Evolutionary conservation across 352 stramenopile genomes (phyloP).

Genomic region (Globisporangium takayamanum): DNA sequence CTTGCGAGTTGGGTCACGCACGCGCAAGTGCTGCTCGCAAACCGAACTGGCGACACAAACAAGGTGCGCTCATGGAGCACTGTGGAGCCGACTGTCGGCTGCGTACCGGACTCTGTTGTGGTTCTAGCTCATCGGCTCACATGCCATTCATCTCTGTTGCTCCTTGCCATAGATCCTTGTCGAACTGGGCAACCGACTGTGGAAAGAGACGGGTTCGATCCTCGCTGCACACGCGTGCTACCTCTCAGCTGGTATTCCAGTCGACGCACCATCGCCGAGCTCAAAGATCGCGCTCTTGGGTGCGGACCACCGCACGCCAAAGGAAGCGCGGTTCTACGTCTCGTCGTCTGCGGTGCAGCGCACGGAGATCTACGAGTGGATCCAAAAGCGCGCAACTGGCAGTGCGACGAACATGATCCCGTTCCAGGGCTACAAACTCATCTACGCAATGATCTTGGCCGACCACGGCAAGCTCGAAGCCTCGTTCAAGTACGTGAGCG

Average conservation of each 20-base stretch:
- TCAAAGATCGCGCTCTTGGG: constrained; percentile 81
- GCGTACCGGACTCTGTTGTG: background rate
- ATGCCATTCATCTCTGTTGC: background rate
- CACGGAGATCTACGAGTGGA: constrained; percentile 84
- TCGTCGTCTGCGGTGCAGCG: constrained; percentile 68
- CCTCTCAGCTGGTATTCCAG: constrained; percentile 54
- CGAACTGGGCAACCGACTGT: constrained; percentile 77
- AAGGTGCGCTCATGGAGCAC: constrained; percentile 21
- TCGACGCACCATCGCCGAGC: constrained; percentile 69
- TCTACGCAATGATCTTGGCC: constrained; percentile 81
- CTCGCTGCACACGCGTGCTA: constrained; percentile 80
- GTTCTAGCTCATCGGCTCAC: background rate
- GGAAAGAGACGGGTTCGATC: constrained; percentile 58
- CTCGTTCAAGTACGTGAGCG: constrained; percentile 83
- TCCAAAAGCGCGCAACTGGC: constrained; percentile 55
- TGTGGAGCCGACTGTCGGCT: background rate
- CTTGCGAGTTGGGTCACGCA: constrained; percentile 72
- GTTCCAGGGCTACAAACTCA: constrained; percentile 88
- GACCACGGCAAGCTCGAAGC: constrained; percentile 81
- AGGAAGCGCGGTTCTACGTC: constrained; percentile 79
- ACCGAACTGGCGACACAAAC: constrained; percentile 76
- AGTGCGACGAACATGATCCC: constrained; percentile 61
- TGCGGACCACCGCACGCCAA: constrained; percentile 59
- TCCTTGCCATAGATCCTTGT: constrained; percentile 43
- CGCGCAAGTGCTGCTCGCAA: constrained; percentile 75